Evolutionary conservation across 352 stramenopile species (phyloP), one percentile per base, ranked within the genome.

Genomic region (Thraustochytrium aureum): DNA sequence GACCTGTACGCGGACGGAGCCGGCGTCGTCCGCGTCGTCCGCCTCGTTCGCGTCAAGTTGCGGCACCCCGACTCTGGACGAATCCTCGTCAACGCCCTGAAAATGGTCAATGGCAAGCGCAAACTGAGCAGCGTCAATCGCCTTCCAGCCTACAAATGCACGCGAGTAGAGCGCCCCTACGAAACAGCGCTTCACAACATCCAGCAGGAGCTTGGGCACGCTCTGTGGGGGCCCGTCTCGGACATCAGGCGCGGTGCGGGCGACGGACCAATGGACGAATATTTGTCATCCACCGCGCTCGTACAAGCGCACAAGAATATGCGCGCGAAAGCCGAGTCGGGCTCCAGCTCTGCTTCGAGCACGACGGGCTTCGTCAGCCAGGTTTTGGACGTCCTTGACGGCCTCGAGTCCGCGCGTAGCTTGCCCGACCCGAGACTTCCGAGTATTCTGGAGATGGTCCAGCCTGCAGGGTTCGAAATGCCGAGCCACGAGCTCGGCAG

Each of bases 21-120:
- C 5, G 69, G 59, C 43, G 50, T 73, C 41, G 50, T 79, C 20
- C 50, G 69, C 22, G 41, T 79, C 10, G 69, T 79, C 7, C 69
- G 69, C 4, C 59, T 79, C 22, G 69, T 79, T 10, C 69, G 69
- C 26, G 59, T 79, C 0, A 67, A 79, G 41, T 62, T 79, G n/a
- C 20, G 66, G 10, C 52, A 79, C 20, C 59, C 50, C 26, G 37
- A 73, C 17, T 45, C 50, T 6, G 50, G 50, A 32, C 33, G 50
- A 17, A 79, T 79, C n/a, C 59, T 79, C 6, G 59, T 79, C 69
- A 67, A 64, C 39, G 56, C 56, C 7, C 30, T 79, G 6, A 67
- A 79, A 17, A 67, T 79, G 37, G 56, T 73, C 2, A 38, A 79
- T 32, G 26, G n/a, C 3, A 35, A 37, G 1, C 33, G 41, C 33